These are phyloP conservation scores for Neurospora tetraspora DNA, from an alignment of 495 filamentous ascomycete genomes.

Conservation along the genomic window DNA sequence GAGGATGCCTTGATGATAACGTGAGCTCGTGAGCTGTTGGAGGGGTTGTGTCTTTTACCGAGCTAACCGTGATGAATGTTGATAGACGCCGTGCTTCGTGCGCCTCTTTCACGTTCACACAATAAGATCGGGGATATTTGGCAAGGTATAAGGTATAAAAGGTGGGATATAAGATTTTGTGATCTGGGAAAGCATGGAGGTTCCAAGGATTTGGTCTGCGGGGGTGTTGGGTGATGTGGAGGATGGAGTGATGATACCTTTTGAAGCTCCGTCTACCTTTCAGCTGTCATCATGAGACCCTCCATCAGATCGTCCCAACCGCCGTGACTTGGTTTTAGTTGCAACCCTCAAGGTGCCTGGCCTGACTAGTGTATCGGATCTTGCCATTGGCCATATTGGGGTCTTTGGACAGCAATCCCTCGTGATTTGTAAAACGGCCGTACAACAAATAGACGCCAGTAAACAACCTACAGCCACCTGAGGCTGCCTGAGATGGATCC, in stretches of 20 bases:
- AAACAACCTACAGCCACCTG: background rate
- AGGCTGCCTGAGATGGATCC: background rate
- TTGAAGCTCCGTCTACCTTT: background rate
- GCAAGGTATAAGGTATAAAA: background rate
- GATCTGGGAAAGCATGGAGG: background rate
- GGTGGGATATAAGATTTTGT: background rate
- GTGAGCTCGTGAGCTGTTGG: background rate
- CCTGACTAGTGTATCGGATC: background rate
- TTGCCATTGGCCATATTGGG: background rate
- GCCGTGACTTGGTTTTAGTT: background rate
- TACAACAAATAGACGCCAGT: background rate
- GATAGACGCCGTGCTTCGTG: background rate
- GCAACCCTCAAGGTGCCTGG: background rate
- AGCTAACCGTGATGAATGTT: background rate
- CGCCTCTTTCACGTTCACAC: background rate
- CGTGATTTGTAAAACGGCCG: background rate
- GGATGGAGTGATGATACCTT: background rate
- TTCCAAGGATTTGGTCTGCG: background rate
- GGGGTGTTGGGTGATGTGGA: background rate
- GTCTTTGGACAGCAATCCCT: background rate
- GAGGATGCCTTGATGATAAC: background rate
- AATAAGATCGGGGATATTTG: background rate
- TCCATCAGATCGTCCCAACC: background rate
- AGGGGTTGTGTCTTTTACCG: background rate
- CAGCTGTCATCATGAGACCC: background rate